A percentile compares a stretch with the other conserved stretches of the same genome.
Evolutionary conservation across 2,329 filamentous ascomycete species (phyloP).

Genomic region (Verticillium nubilum): DNA sequence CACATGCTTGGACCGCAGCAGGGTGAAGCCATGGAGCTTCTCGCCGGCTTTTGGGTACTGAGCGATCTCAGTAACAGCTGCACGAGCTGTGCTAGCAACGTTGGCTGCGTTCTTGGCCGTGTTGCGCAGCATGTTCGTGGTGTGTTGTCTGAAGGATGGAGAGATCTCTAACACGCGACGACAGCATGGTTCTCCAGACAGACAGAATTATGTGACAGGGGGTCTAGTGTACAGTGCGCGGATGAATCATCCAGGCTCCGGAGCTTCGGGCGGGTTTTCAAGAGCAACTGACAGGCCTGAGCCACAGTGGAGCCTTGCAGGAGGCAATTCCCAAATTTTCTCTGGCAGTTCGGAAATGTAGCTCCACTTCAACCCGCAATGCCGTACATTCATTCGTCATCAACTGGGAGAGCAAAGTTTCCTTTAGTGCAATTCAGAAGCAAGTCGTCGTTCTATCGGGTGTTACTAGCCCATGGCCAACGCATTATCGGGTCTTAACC

Average conservation of each 20-base stretch:
- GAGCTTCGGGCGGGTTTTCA: background rate
- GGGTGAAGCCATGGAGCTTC: conserved; percentile 87
- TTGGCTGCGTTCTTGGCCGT: conserved; percentile 27
- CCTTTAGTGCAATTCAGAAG: background rate
- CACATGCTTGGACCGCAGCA: conserved; percentile 84
- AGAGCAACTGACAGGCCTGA: background rate
- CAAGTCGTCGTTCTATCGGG: background rate
- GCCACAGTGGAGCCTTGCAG: background rate
- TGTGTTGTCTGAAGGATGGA: background rate
- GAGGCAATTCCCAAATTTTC: background rate
- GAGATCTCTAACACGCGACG: background rate
- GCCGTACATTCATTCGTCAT: background rate
- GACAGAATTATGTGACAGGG: background rate
- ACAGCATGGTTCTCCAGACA: background rate
- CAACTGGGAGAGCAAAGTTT: background rate
- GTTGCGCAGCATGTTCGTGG: conserved; percentile 43
- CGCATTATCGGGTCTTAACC: background rate
- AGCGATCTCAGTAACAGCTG: conserved; percentile 69
- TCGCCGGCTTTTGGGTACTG: conserved; percentile 75
- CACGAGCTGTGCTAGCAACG: conserved; percentile 34
- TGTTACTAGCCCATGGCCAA: background rate
- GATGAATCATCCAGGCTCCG: background rate
- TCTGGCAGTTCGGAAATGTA: background rate
- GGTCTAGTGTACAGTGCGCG: background rate
- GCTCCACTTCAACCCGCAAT: background rate